These are phyloP conservation scores for Mycena crocata DNA, from an alignment of 768 basidiomycete genomes.

Conservation along the genomic window DNA sequence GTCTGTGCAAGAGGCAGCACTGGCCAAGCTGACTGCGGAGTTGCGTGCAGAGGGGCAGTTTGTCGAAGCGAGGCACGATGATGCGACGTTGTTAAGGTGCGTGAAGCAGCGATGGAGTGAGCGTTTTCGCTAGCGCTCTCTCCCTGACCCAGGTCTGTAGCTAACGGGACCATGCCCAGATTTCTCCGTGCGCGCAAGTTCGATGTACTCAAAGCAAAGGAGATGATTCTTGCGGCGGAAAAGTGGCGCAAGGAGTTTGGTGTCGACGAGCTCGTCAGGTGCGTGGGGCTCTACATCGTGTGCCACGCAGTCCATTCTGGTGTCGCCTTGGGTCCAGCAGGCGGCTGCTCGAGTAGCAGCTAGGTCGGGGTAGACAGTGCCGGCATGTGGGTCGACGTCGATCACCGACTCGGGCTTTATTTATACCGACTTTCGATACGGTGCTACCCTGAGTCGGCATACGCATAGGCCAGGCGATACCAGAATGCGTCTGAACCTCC, in stretches of 20 bases:
- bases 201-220: slow-evolving; percentile 82
- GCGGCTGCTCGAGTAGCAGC: too few relatives aligned
- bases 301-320: too few relatives aligned
- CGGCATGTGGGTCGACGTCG: too few relatives aligned
- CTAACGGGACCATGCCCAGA: slow-evolving; percentile 49
- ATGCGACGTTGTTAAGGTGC: slow-evolving; percentile 75
- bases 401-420: too few relatives aligned
- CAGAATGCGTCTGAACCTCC: too few relatives aligned
- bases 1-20: slow-evolving; percentile 66
- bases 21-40: slow-evolving; percentile 74
- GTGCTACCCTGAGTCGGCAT: too few relatives aligned
- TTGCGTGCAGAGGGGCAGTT: slow-evolving; percentile 70
- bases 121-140: not conserved
- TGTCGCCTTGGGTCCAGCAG: too few relatives aligned
- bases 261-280: slow-evolving; percentile 80
- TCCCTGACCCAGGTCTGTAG: not conserved
- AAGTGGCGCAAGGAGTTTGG: slow-evolving; percentile 92
- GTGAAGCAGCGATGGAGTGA: slow-evolving; percentile 28
- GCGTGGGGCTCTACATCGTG: slow-evolving; percentile 38
- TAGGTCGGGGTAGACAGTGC: too few relatives aligned
- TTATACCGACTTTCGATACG: too few relatives aligned
- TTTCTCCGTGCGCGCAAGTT: slow-evolving; percentile 96
- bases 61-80: slow-evolving; percentile 74
- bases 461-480: too few relatives aligned
- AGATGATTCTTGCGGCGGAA: slow-evolving; percentile 85